These are phyloP conservation scores for Pythium rhizo-oryzae DNA, from an alignment of 352 stramenopile species.

Conservation along the genomic window DNA sequence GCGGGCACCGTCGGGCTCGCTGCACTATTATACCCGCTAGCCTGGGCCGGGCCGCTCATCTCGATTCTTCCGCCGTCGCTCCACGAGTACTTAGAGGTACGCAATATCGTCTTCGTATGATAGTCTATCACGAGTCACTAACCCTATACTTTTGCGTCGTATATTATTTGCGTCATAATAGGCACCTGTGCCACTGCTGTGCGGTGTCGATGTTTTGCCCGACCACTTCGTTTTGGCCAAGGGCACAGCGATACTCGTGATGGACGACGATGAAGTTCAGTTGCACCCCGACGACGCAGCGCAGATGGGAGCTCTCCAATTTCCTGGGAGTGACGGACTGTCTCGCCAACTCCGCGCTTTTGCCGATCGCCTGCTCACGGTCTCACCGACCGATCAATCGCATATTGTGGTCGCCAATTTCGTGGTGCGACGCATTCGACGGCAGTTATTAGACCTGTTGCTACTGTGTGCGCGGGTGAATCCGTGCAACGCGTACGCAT, in stretches of 20 bases:
- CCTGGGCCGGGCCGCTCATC: constrained; percentile 32
- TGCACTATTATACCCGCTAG: constrained; percentile 22
- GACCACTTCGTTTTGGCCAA: constrained; percentile 21
- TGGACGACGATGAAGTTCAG: constrained; percentile 20
- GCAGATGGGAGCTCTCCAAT: constrained; percentile 22
- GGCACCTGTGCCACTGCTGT: constrained; percentile 30
- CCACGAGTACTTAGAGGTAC: constrained; percentile 31
- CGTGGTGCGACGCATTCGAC: constrained; percentile 22
- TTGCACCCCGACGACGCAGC: constrained; percentile 27
- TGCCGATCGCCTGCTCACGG: constrained; percentile 1
- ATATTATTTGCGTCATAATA: constrained; percentile 2
- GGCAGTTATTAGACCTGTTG: constrained; percentile 19
- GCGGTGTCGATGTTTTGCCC: constrained; percentile 26
- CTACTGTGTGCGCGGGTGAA: constrained; percentile 27
- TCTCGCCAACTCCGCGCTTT: constrained; percentile 13
- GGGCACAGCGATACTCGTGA: constrained; percentile 23
- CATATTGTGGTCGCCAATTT: constrained; percentile 12
- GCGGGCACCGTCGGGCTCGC: constrained; percentile 23
- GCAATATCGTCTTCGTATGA: background rate
- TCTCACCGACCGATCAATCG: background rate
- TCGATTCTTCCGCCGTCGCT: constrained; percentile 26
- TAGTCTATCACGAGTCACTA: too few relatives aligned
- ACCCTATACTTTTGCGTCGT: too few relatives aligned
- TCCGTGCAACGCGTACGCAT: constrained; percentile 30
- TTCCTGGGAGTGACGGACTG: constrained; percentile 24